phyloP scores from a whole-genome alignment of 75 land plant genomes.

The Pseudotsuga menziesii region DNA sequence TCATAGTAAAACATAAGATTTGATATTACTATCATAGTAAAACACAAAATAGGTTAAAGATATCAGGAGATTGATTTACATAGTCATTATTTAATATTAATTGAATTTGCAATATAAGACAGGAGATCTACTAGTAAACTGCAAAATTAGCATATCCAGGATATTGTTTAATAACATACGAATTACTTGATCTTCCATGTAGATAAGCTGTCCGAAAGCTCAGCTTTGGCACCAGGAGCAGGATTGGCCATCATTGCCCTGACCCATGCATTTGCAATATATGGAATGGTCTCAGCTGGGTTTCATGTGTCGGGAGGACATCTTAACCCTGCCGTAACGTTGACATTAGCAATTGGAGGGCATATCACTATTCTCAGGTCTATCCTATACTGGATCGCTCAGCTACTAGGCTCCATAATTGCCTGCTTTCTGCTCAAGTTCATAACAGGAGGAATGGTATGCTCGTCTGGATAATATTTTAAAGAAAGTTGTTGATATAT shows the following conservation, averaged over 20 bases:
- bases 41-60: no score
- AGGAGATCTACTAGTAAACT: no score
- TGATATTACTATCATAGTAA: no score
- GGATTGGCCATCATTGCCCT: slow-evolving; percentile 30
- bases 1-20: no score
- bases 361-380: slow-evolving; percentile 58
- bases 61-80: no score
- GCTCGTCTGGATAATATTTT: not conserved
- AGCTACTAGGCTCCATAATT: slow-evolving; percentile 46
- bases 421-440: slow-evolving; percentile 56
- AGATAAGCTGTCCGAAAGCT: not conserved
- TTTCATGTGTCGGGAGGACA: slow-evolving; percentile 69
- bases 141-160: not conserved
- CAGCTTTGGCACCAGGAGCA: slow-evolving; percentile 16
- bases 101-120: no score
- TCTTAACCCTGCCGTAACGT: slow-evolving; percentile 76
- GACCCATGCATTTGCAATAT: slow-evolving; percentile 36
- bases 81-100: no score
- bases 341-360: slow-evolving; percentile 66
- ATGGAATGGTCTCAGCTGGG: slow-evolving; percentile 9
- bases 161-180: not conserved
- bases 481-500: no score
- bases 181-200: not conserved
- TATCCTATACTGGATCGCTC: slow-evolving; percentile 55
- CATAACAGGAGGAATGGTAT: slow-evolving; percentile 40